Evolutionary conservation across 2,329 filamentous ascomycete genomes (phyloP), one percentile per base, ranked within the genome.

Genomic region (Sporothrix protearum): DNA sequence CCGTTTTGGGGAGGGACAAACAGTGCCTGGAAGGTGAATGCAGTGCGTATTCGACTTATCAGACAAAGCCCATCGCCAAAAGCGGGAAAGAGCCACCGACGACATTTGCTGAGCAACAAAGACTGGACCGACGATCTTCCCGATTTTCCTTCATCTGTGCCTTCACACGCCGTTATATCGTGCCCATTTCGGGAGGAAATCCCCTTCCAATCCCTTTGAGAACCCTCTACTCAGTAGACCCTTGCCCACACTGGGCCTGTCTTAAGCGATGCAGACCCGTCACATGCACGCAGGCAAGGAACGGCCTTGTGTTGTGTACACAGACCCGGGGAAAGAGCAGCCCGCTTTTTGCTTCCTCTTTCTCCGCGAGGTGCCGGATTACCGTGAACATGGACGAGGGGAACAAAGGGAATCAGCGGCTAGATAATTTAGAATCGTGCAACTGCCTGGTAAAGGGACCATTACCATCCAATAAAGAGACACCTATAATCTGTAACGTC

Each of bases 21-120:
- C 5, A 47, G 42, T 47, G 14, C 39, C 51, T 28, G 22, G 39
- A 14, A 10, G 10, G 10, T 47, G 5, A 47, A 47, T 47, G 6
- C 14, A 47, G 42, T 47, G 42, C 36, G n/a, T 64, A 39, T 28
- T 53, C 22, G 49, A 53, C 22, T 47, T 57, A n/a, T n/a, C n/a
- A 59, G 53, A 69, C 36, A 33, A 61, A 59, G 53, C 16, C 14
- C 42, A 47, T 49, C 25, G 49, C 12, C 19, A 36, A 68, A 51
- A 45, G 53, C 64, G 70, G 67, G 67, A 59, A 57, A 16, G 51
- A 30, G 36, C 67, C 47, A 68, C 36, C 30, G n/a, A 42, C 47
- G 30, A 49, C 49, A 51, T 55, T 33, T 14, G 22, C 14, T 33
- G 22, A 57, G 36, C n/a, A 36, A 57, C 67, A 69, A 69, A 69